Evolutionary conservation across 306 rosid species (phyloP).

Genomic region (Biancaea sappan): DNA sequence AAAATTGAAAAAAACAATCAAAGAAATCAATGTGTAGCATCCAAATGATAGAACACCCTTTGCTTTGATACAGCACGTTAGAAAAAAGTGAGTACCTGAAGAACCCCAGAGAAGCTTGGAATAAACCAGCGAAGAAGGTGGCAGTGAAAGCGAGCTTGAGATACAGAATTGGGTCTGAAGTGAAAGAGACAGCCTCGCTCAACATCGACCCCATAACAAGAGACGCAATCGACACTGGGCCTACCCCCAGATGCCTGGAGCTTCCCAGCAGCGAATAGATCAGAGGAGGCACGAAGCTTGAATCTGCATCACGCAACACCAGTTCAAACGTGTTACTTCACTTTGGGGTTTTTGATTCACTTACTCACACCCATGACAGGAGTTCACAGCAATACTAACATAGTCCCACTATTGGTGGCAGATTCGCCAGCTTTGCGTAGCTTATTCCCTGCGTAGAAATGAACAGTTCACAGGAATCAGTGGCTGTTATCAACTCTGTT

Average conservation of each 20-base stretch:
- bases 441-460: constrained; percentile 80
- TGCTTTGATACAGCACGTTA: too few relatives aligned
- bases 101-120: constrained; percentile 86
- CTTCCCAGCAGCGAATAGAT: constrained; percentile 90
- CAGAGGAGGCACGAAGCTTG: constrained; percentile 95
- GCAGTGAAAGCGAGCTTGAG: constrained; percentile 94
- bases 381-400: too few relatives aligned
- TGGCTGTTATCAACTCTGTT: too few relatives aligned
- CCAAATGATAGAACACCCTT: too few relatives aligned
- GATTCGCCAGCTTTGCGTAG: constrained; percentile 95
- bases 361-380: constrained; percentile 4
- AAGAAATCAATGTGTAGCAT: too few relatives aligned
- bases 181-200: constrained; percentile 65
- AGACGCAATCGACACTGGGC: constrained; percentile 98
- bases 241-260: constrained; percentile 90
- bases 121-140: constrained; percentile 87
- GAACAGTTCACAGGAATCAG: background rate
- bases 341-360: too few relatives aligned
- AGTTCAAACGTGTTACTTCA: constrained; percentile 11
- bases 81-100: constrained; percentile 70
- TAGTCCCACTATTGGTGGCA: constrained; percentile 94
- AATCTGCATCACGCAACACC: constrained; percentile 63
- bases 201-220: constrained; percentile 98
- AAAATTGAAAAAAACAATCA: too few relatives aligned
- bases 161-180: constrained; percentile 70